Evolutionary conservation across 2,329 filamentous ascomycete genomes (phyloP), one percentile per base, ranked within the genome.

Genomic region (Aspergillus clavatus): DNA sequence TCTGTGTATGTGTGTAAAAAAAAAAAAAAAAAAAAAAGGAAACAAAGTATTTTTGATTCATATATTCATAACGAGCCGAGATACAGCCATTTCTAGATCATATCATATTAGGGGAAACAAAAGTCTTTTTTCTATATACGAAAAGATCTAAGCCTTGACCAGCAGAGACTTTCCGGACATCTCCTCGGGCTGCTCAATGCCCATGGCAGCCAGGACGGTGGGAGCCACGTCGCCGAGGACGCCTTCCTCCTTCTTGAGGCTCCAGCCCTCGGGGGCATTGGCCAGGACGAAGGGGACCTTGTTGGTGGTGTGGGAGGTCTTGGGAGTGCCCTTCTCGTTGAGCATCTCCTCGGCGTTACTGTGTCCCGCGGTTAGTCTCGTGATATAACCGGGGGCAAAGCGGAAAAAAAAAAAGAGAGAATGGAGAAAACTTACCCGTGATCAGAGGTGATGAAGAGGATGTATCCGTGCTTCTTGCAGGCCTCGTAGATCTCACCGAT

Each of bases 261-360:
- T 88, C 84, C 86, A 96, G 58, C 87, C 87, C 64, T 86, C 80
- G 31, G 93, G 93, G 7, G 90, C 90, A 68, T 97, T 98, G 67
- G 90, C 89, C 90, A 98, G 95, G 71, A 97, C 82, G 67, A 98
- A 91, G 7, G 93, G 93, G 42, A 98, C 93, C 71, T 93, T 93
- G 80, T 98, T 98, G 56, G 86, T 90, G 37, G 93, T 98, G 78
- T 98, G 93, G 41, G 87, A 91, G 7, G 93, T 98, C 82, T 98
- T 98, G 60, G 93, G 93, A 67, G 89, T 95, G 68, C 90, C 89
- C 68, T 96, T 87, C 58, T 87, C 76, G 66, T 89, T 97, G 72
- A 97, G 86, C 93, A 98, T 98, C 77, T 98, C 93, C 76, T 98
- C 93, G 46, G 93, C 93, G 65, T 98, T 98, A 62, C 78, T 79